Percentiles rank a stretch among this genome's conserved stretches.
Conservation (phyloP, 352 stramenopile genomes). For the Hyaloperonospora brassicae region DNA sequence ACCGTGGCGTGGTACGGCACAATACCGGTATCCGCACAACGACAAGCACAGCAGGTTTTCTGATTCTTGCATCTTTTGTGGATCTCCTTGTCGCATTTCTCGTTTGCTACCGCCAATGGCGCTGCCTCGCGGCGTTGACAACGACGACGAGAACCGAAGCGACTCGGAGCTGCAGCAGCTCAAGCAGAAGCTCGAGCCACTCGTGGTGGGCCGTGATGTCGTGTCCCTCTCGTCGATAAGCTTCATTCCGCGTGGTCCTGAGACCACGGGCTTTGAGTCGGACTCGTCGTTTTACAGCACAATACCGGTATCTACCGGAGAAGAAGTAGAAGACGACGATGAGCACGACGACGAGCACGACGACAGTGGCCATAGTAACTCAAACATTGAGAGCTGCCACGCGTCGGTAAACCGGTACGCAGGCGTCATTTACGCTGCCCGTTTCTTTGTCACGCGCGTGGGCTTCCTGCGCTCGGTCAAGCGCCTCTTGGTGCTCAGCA, state of each 20-base stretch:
- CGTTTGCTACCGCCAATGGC: slow-evolving; percentile 14
- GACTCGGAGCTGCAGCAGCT: slow-evolving; percentile 51
- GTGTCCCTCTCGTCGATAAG: slow-evolving; percentile 42
- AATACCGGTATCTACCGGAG: slow-evolving; percentile 8
- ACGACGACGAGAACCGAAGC: slow-evolving; percentile 9
- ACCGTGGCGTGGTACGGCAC: too few relatives aligned
- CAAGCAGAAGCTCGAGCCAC: slow-evolving; percentile 46
- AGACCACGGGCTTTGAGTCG: slow-evolving; percentile 53
- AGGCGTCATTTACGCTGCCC: slow-evolving; percentile 75
- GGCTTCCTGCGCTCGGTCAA: slow-evolving; percentile 73
- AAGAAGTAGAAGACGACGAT: slow-evolving; percentile 38
- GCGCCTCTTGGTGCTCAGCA: slow-evolving; percentile 74
- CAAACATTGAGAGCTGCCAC: slow-evolving; percentile 30
- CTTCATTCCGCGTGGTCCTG: slow-evolving; percentile 59
- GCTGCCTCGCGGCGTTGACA: slow-evolving; percentile 23
- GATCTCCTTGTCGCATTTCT: slow-evolving; percentile 2
- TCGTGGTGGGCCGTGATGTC: slow-evolving; percentile 44
- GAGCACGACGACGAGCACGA: slow-evolving; percentile 24
- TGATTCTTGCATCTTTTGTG: not conserved
- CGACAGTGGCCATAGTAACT: too few relatives aligned
- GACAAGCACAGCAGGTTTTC: too few relatives aligned
- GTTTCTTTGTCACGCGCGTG: slow-evolving; percentile 81
- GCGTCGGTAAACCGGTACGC: slow-evolving; percentile 61
- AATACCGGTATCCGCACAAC: too few relatives aligned
- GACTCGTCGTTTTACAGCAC: slow-evolving; percentile 35